These are phyloP conservation scores for Collybia sordida DNA, from an alignment of 768 basidiomycete genomes.

Conservation along the genomic window DNA sequence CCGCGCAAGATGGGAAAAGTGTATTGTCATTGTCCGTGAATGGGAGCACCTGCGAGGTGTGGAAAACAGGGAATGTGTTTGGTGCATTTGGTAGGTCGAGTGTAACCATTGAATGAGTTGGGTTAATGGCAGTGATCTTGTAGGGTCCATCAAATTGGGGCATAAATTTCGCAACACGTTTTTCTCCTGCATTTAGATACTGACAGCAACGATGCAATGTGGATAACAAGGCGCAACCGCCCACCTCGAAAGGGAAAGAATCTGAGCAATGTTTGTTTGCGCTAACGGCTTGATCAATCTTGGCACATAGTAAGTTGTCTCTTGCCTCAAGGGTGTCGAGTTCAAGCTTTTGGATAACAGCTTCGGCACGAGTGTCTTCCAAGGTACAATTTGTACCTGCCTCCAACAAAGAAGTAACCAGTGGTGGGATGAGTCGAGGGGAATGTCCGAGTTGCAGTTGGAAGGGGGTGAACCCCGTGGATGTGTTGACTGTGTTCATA, in stretches of 20 bases:
- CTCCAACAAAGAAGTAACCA: too few relatives aligned
- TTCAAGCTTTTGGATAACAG: constrained; percentile 8
- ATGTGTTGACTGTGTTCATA: constrained; percentile 14
- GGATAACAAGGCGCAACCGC: constrained; percentile 26
- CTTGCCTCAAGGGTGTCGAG: constrained; percentile 1
- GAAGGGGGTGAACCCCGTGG: constrained; percentile 17
- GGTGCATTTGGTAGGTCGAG: constrained; percentile 15
- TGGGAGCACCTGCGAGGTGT: constrained; percentile 24
- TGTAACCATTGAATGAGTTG: constrained; percentile 14
- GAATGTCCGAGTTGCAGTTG: constrained; percentile 9
- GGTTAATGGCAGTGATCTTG: constrained; percentile 14
- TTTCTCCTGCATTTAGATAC: constrained; percentile 18
- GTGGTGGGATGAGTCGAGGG: constrained; percentile 20
- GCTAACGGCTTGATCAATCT: background rate
- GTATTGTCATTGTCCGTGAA: constrained; percentile 27
- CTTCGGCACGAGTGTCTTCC: background rate
- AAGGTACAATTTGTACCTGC: background rate
- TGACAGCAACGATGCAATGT: constrained; percentile 19
- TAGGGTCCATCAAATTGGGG: constrained; percentile 29
- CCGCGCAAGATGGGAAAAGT: constrained; percentile 25
- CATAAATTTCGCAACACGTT: constrained; percentile 37
- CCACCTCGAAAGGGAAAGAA: background rate
- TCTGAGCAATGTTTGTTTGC: background rate
- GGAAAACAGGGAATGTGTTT: constrained; percentile 29
- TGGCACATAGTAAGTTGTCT: constrained; percentile 12